Base-by-base conservation (phyloP, 257 asterid species). In the Forsythia suspensa region DNA sequence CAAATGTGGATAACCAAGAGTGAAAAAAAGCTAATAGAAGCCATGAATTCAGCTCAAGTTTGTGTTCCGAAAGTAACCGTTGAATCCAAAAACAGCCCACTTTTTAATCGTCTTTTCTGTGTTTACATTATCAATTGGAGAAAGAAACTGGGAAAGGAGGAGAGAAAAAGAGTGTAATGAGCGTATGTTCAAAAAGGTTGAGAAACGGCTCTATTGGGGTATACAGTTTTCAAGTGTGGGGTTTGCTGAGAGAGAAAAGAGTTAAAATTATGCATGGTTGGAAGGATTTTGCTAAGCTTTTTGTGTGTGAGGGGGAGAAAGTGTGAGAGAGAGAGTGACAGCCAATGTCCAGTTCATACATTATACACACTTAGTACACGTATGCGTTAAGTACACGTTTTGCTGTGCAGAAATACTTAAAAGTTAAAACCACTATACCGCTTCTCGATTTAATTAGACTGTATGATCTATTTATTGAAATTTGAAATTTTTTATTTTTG, bases 71-170 rank as follows among this genome's bases (percentile, higher is more conserved):
- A 52, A 11, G 71, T 44, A 68, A 52, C 76, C 79, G 69, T 74
- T 81, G 70, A 74, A 43, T 39, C 43, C 20, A 24, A 70, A 61
- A 43, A 24, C 20, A 61, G 39, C 68, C 51, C 41, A 77, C 76
- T 79, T 88, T 79, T 73, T 6, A 71, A 76, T 40, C 72, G 83
- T 78, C 67, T 69, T 81, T 57, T 70, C 83, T 74, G 88, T 29
- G 69, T 24, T 91, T 89, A 94, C 98, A 94, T 90, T 83, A 89
- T 89, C 92, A 83, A 85, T 51, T 63, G 78, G 82, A 72, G 79
- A 63, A 63, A 63, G 70, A 63, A 29, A 29, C 18, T 10, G 70
- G 70, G 39, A 34, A 29, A 70, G 74, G 48, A 51, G 77, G 87
- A 72, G 38, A 80, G 67, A 77, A 57, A 79, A 9, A 65, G 72